phyloP scores from a whole-genome alignment of 2,329 filamentous ascomycete species.

The Emericellopsis cladophorae region DNA sequence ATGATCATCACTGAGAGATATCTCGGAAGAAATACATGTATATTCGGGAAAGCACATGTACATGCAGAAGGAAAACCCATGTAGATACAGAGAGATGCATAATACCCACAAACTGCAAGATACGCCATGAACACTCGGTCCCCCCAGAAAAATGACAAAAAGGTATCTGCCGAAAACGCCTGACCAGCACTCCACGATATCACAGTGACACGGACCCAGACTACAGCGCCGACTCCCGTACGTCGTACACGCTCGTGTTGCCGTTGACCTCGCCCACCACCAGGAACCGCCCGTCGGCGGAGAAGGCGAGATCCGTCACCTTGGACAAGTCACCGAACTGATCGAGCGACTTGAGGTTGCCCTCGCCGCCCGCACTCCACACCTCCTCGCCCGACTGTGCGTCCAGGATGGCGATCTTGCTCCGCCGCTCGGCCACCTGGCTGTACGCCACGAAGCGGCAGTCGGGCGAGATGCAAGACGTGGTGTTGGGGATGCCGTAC shows the following conservation, averaged over 20 bases:
- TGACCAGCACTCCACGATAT: not conserved
- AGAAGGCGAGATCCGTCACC: slow-evolving; percentile 24
- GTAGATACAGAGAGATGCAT: too few species aligned
- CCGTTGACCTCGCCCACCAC: slow-evolving; percentile 21
- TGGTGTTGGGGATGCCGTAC: slow-evolving; percentile 24
- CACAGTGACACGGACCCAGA: not conserved
- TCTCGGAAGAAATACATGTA: not conserved
- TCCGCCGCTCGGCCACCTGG: slow-evolving; percentile 18
- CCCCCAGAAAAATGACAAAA: not conserved
- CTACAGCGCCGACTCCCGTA: slow-evolving; percentile 10
- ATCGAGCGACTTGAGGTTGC: slow-evolving; percentile 11
- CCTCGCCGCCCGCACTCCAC: slow-evolving; percentile 17
- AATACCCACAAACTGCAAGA: too few species aligned
- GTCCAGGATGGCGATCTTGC: slow-evolving; percentile 22
- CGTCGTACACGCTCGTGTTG: slow-evolving; percentile 20
- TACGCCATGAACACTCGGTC: too few species aligned
- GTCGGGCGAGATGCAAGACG: slow-evolving; percentile 24
- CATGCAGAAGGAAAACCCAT: not conserved
- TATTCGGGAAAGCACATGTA: not conserved
- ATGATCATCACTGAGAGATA: not conserved
- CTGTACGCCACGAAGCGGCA: slow-evolving; percentile 27
- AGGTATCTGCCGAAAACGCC: not conserved
- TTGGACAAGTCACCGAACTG: slow-evolving; percentile 19
- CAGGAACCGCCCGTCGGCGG: slow-evolving; percentile 20
- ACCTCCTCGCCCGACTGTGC: slow-evolving; percentile 20